phyloP scores from a whole-genome alignment of 306 rosid species.

The Castanospermum australe region DNA sequence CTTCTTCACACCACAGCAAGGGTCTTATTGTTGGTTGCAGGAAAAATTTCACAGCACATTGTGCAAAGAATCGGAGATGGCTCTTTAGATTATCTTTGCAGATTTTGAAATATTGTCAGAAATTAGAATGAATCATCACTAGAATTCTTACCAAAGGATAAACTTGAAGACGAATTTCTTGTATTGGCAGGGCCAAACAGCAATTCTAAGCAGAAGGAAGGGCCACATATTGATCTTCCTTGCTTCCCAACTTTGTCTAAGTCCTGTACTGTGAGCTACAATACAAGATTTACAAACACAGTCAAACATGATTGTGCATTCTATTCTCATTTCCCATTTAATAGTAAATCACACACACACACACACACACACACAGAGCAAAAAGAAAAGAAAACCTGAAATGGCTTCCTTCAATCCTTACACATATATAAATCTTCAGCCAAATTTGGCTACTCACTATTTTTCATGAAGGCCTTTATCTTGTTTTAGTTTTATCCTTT shows the following conservation, averaged over 20 bases:
- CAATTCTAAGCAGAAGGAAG: constrained; percentile 78
- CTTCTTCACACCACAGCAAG: neutral
- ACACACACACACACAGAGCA: neutral
- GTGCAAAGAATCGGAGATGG: neutral
- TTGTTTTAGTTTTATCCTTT: neutral
- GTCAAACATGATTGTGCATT: constrained; percentile 3
- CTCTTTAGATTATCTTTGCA: constrained; percentile 12
- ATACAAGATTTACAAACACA: constrained; percentile 9
- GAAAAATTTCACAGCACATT: constrained; percentile 1
- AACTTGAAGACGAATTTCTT: constrained; percentile 44
- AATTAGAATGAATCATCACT: constrained; percentile 27
- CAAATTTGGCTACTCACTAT: neutral
- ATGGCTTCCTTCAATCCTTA: neutral
- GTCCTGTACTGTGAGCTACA: constrained; percentile 64
- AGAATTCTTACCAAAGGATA: constrained; percentile 19
- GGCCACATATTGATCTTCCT: constrained; percentile 86
- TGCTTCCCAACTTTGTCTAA: constrained; percentile 82
- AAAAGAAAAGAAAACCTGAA: neutral
- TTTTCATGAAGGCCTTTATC: neutral
- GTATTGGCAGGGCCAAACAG: constrained; percentile 91
- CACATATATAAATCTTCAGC: neutral
- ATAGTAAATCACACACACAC: constrained; percentile 6
- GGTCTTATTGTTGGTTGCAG: constrained; percentile 27
- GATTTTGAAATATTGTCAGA: constrained; percentile 9
- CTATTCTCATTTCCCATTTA: neutral